Percentiles rank a stretch among this genome's conserved stretches.
These are phyloP conservation scores for Chalaropsis ovoidea DNA, from an alignment of 2,329 filamentous ascomycete species.

Conservation along the genomic window DNA sequence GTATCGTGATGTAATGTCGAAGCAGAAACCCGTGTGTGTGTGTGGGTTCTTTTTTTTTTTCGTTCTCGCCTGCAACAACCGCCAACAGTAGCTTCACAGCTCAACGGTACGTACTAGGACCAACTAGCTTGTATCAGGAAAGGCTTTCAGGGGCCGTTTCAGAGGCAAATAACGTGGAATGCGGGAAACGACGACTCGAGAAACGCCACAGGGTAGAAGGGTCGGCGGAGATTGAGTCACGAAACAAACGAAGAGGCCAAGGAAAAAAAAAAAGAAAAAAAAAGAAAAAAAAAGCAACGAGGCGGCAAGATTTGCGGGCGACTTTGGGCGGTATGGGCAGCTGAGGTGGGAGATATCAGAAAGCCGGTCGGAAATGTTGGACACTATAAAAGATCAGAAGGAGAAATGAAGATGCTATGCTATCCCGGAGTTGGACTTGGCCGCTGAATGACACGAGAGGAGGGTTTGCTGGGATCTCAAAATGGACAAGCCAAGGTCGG, in stretches of 20 bases:
- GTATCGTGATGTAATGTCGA: constrained; percentile 3
- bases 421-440: background rate
- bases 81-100: constrained; percentile 18
- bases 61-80: constrained; percentile 25
- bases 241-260: background rate
- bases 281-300: background rate
- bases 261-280: background rate
- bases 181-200: background rate
- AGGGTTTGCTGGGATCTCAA: background rate
- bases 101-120: background rate
- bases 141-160: constrained; percentile 15
- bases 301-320: background rate
- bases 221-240: constrained; percentile 1
- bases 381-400: background rate
- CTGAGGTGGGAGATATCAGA: background rate
- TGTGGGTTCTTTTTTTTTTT: background rate
- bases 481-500: constrained; percentile 11
- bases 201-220: background rate
- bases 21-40: background rate
- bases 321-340: background rate
- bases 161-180: constrained; percentile 14
- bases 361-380: background rate
- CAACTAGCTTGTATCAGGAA: constrained; percentile 9
- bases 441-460: constrained; percentile 3
- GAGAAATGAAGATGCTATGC: constrained; percentile 1